Evolutionary conservation across 2,329 filamentous ascomycete species (phyloP).

Genomic region (Fusarium concolor): DNA sequence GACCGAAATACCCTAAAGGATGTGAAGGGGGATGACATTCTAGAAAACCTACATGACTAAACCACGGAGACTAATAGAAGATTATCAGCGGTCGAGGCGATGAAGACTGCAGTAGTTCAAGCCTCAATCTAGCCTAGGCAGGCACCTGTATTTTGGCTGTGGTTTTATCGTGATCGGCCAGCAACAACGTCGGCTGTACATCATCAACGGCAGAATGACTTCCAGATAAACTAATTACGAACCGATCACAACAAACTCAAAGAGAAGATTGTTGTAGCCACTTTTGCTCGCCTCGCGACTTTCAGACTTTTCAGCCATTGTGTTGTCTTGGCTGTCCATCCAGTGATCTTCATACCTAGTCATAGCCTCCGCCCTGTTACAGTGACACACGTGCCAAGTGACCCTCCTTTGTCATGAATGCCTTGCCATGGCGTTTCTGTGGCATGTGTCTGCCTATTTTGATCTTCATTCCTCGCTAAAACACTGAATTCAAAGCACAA

Average conservation of each 20-base stretch:
- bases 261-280: not conserved
- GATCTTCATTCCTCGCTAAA: not conserved
- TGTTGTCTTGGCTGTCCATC: not conserved
- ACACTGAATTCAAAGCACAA: constrained; percentile 10
- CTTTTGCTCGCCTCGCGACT: not conserved
- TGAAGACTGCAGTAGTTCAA: not conserved
- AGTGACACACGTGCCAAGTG: constrained; percentile 19
- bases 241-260: not conserved
- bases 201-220: not conserved
- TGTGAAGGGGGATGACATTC: not conserved
- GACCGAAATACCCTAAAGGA: not conserved
- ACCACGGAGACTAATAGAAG: not conserved
- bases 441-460: constrained; percentile 14
- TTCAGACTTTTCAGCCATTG: no score
- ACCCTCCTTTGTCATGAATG: constrained; percentile 8
- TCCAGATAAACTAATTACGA: no score
- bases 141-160: not conserved
- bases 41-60: not conserved
- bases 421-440: constrained; percentile 10
- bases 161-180: not conserved
- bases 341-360: not conserved
- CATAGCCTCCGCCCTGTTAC: constrained; percentile 32
- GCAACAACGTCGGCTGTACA: no score
- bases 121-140: not conserved
- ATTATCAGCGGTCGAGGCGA: not conserved